Conservation (phyloP, 331 rosid genomes). For the Acacia pycnantha region DNA sequence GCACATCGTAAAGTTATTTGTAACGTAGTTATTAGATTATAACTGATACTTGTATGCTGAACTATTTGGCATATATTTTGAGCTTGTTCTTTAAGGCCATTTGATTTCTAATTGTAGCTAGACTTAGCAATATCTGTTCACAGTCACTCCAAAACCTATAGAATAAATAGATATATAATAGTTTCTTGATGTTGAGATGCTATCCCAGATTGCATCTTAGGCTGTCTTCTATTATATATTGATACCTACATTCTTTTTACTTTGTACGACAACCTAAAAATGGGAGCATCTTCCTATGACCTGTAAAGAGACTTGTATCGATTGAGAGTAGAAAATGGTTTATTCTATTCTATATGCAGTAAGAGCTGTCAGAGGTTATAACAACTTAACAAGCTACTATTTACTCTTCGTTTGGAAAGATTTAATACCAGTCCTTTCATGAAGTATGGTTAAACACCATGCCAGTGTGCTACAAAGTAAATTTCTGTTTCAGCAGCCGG, state of each 20-base stretch:
- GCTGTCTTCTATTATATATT: background rate
- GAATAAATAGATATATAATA: background rate
- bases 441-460: conserved; percentile 17
- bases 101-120: background rate
- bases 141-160: background rate
- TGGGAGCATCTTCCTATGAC: background rate
- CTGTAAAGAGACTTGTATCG: background rate
- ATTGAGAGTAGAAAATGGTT: background rate
- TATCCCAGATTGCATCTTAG: background rate
- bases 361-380: background rate
- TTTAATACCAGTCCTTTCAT: conserved; percentile 8
- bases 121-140: background rate
- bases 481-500: conserved; percentile 25
- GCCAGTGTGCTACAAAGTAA: background rate
- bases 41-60: too few species aligned
- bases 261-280: too few species aligned
- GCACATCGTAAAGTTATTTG: too few species aligned
- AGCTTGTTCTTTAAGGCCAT: background rate
- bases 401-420: conserved; percentile 30
- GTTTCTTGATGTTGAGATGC: background rate
- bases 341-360: background rate
- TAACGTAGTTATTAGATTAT: too few species aligned
- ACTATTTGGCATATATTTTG: background rate
- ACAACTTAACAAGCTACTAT: background rate
- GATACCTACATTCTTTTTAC: too few species aligned